These are phyloP conservation scores for Mytilinidion resinicola DNA, from an alignment of 495 filamentous ascomycete genomes.

Conservation along the genomic window DNA sequence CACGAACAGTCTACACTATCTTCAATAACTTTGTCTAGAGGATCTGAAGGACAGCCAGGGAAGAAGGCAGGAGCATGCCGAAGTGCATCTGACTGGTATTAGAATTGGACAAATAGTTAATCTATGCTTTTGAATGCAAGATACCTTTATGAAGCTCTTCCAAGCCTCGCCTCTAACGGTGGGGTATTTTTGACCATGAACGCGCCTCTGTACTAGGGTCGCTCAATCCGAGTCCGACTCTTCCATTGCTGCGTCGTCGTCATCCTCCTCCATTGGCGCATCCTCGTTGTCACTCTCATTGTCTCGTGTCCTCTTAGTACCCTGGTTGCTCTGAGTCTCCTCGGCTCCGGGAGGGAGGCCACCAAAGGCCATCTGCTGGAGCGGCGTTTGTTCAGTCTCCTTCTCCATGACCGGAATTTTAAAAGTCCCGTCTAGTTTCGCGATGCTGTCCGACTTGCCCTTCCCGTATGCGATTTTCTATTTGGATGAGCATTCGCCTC, in stretches of 20 bases:
- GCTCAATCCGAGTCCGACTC: constrained; percentile 7
- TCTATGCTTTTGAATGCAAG: not conserved
- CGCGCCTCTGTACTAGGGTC: not conserved
- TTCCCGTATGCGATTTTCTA: constrained; percentile 88
- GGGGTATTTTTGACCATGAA: not conserved
- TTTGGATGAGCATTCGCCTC: not conserved
- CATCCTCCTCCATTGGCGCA: constrained; percentile 5
- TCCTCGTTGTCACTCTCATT: constrained; percentile 17
- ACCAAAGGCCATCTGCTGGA: constrained; percentile 4
- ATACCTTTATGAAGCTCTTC: not conserved
- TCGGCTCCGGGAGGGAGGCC: not conserved
- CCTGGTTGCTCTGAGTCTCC: not conserved
- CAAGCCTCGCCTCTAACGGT: not conserved
- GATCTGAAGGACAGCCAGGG: not conserved
- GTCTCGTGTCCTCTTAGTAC: constrained; percentile 16
- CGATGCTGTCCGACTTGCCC: constrained; percentile 73
- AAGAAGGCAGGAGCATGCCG: not conserved
- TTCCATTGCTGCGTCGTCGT: constrained; percentile 5
- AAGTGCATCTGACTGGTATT: constrained; percentile 1
- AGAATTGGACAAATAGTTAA: constrained; percentile 4
- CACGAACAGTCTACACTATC: no score
- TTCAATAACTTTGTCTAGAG: no score
- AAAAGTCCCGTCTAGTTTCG: constrained; percentile 87
- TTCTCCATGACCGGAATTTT: constrained; percentile 50
- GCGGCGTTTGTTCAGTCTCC: not conserved